These are phyloP conservation scores for Elaphomyces granulatus DNA, from an alignment of 495 filamentous ascomycete species.

Conservation along the genomic window DNA sequence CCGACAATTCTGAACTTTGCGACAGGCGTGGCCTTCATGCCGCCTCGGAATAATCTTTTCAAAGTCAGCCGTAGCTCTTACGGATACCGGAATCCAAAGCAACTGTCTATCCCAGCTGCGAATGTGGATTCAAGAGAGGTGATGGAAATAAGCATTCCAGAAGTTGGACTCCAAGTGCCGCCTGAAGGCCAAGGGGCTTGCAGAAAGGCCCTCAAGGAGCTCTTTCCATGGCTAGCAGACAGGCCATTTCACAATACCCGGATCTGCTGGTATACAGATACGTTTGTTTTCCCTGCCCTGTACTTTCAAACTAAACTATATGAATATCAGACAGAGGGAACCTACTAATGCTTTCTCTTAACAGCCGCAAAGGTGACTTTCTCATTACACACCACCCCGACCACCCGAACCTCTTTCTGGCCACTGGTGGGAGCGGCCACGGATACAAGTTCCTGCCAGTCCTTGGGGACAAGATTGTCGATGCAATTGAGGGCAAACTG, in stretches of 20 bases:
- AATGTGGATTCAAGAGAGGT: slow-evolving; percentile 6
- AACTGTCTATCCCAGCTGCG: slow-evolving; percentile 25
- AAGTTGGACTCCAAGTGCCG: slow-evolving; percentile 23
- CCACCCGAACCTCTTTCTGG: slow-evolving; percentile 55
- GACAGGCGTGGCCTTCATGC: slow-evolving; percentile 72
- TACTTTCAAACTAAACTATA: not conserved
- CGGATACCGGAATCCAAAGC: slow-evolving; percentile 61
- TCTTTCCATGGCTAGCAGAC: slow-evolving; percentile 47
- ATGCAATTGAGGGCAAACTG: slow-evolving; percentile 44
- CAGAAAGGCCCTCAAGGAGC: slow-evolving; percentile 42
- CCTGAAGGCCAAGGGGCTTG: slow-evolving; percentile 51
- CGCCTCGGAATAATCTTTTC: slow-evolving; percentile 52
- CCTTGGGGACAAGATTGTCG: slow-evolving; percentile 62
- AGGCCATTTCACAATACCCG: slow-evolving; percentile 54
- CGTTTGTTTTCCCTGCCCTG: slow-evolving; percentile 23
- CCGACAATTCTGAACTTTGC: slow-evolving; percentile 69
- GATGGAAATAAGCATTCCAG: slow-evolving; percentile 31
- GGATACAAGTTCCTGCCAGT: slow-evolving; percentile 84
- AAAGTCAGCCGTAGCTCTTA: slow-evolving; percentile 74
- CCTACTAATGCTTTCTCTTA: not conserved
- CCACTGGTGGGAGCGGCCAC: slow-evolving; percentile 77
- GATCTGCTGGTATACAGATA: slow-evolving; percentile 86
- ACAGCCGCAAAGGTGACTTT: slow-evolving; percentile 56
- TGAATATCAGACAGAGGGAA: not conserved
- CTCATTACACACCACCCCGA: slow-evolving; percentile 62